Evolutionary conservation across 176 grass and related monocot species (phyloP).

Genomic region (Cenchrus americanus): DNA sequence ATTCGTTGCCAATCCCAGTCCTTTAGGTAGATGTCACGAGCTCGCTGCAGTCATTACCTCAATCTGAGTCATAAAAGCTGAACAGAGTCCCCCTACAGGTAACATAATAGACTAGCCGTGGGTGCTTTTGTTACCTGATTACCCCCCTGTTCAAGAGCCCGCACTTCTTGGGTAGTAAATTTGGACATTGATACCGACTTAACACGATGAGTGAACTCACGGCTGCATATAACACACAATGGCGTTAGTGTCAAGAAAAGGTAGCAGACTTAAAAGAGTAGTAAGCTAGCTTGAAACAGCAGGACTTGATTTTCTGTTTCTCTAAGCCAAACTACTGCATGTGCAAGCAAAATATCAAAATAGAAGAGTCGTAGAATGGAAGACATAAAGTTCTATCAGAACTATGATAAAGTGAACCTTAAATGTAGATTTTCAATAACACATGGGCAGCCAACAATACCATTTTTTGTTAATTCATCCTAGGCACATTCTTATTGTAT

Average conservation of each 20-base stretch:
- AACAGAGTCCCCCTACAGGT: background rate
- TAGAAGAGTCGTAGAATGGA: background rate
- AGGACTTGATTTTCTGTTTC: slow-evolving; percentile 21
- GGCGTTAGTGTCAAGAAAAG: slow-evolving; percentile 21
- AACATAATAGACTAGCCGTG: background rate
- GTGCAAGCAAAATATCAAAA: slow-evolving; percentile 11
- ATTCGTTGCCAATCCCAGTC: slow-evolving; percentile 96
- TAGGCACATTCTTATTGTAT: background rate
- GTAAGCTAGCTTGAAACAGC: background rate
- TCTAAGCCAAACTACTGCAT: background rate
- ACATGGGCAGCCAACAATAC: background rate
- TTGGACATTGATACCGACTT: slow-evolving; percentile 97
- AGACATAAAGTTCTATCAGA: slow-evolving; percentile 15
- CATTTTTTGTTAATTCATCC: background rate
- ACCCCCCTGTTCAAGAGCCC: slow-evolving; percentile 80
- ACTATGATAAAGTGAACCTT: background rate
- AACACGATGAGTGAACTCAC: slow-evolving; percentile 95
- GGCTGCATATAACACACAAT: slow-evolving; percentile 51
- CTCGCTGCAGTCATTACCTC: slow-evolving; percentile 60
- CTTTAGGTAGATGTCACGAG: slow-evolving; percentile 85
- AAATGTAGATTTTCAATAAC: slow-evolving; percentile 13
- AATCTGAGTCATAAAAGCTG: slow-evolving; percentile 22
- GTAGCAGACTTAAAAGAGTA: slow-evolving; percentile 14
- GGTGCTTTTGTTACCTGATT: slow-evolving; percentile 79
- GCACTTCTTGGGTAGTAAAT: slow-evolving; percentile 92